phyloP scores from a whole-genome alignment of 805 yeast species.

The Cyberlindnera bimundalis region DNA sequence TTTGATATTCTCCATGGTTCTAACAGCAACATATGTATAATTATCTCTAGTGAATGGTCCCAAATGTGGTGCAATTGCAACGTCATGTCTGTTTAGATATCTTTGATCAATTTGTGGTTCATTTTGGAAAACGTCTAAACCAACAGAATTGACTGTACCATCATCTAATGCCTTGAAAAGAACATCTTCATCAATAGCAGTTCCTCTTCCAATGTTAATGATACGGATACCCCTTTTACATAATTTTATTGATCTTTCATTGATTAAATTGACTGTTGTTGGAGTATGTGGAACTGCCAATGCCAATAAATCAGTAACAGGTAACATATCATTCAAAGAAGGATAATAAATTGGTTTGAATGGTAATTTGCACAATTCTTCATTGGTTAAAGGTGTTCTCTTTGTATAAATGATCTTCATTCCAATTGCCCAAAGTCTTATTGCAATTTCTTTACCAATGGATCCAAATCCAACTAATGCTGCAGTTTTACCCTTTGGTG shows the following conservation, averaged over 20 bases:
- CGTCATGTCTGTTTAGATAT: constrained; percentile 55
- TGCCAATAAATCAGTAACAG: constrained; percentile 51
- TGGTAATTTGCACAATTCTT: constrained; percentile 37
- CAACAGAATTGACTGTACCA: constrained; percentile 63
- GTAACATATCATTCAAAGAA: constrained; percentile 42
- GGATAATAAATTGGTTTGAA: constrained; percentile 43
- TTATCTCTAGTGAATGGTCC: constrained; percentile 67
- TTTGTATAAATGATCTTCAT: constrained; percentile 64
- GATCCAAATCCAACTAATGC: constrained; percentile 73
- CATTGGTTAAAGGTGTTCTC: constrained; percentile 40
- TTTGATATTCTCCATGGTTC: constrained; percentile 49
- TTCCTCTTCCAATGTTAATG: constrained; percentile 75
- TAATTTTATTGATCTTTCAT: constrained; percentile 41
- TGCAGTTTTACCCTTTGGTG: constrained; percentile 56
- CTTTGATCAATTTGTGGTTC: constrained; percentile 57
- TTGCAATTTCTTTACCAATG: constrained; percentile 65
- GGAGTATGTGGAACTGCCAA: constrained; percentile 65
- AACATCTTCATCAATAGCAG: constrained; percentile 64
- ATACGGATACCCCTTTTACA: constrained; percentile 56
- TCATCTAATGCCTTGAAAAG: constrained; percentile 54
- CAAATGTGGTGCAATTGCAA: constrained; percentile 57
- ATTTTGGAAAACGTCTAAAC: constrained; percentile 66
- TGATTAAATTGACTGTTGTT: constrained; percentile 53
- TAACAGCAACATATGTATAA: constrained; percentile 46
- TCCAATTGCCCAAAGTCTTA: constrained; percentile 53